Base-by-base conservation (phyloP, 2,329 filamentous ascomycete species). In the Fusarium sp. region DNA sequence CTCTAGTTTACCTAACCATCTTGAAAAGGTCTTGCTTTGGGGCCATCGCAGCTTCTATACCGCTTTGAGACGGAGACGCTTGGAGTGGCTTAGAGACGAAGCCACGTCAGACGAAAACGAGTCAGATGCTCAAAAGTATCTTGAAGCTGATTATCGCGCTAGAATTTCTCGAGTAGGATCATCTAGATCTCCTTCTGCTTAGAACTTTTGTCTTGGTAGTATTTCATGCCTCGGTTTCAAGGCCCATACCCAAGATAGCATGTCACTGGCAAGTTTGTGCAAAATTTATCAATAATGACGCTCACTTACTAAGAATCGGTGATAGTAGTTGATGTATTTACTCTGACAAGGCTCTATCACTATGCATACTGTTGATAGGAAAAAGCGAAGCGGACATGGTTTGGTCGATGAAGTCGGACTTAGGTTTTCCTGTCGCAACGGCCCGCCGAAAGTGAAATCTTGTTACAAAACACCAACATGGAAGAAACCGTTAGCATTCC, bases 21-120 rank as follows among this genome's bases (percentile, higher is more conserved):
- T 53, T 14, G 17, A 31, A 31, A 2, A 33, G 11, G 16, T 17
- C 11, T 31, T 53, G 46, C 17, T 33, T 29, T 31, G 46, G 27
- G 5, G 17, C 17, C 17, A 20, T 53, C 11, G 17, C 17, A 53
- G 46, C 27, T 29, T 31, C 24, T 31, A 29, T 53, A 53, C 46
- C 46, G 46, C 27, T 53, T 53, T 53, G 6, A 33, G 46, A 33
- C 46, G 46, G 46, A 53, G 46, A 33, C 7, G 46, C 46, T 51
- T 29, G 27, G 16, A 51, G 46, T 51, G 46, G 46, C 46, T 51
- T n/a, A 31, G 16, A 51, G 46, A 51, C 6, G 27, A 51, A 51
- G 46, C 46, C 46, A 51, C 46, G 17, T 51, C 46, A 51, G 46
- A 51, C 46, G 27, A 29, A 29, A 51, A n/a, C 46, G 10, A 31